Evolutionary conservation across 1,139 yeast species (phyloP), one percentile per base, ranked within the genome.

Genomic region (Citeromyces siamensis): DNA sequence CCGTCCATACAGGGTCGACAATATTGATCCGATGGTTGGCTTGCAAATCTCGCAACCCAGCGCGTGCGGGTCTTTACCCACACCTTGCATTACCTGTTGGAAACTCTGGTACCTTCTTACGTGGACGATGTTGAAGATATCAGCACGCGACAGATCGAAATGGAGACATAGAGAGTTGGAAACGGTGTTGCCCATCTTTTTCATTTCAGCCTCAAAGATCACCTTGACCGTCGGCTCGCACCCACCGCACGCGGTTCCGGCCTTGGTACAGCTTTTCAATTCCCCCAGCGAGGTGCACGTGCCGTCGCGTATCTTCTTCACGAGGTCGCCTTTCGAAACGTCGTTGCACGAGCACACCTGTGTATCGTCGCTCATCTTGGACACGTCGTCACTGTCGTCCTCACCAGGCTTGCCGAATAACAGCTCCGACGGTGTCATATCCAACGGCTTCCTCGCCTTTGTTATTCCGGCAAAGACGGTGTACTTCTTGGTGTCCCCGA

Each of bases 161-260:
- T 56, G 60, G 17, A 46, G 43, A 40, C 60, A 56, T 20, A 56
- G 38, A 10, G 55, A 42, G 38, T 47, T 52, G 23, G 58, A 50
- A 2, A 56, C 46, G 26, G 50, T 47, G 34, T 52, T 46, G 8
- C 60, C 60, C 45, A 53, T 43, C 23, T 51, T 48, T 40, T 52
- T 52, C 59, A 56, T 51, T 38, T 55, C 59, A 2, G 52, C 41
- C 20, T 51, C 53, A 40, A 55, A 55, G 6, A 56, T 52, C 21
- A 53, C 50, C 42, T 55, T 55, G 40, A 56, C 52, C 2, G 58
- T 53, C 4, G 58, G 56, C 26, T 53, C 55, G 42, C 60, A 56
- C 6, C 60, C 60, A 36, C 60, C 60, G 36, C 60, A 56, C 2
- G 60, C 56, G 16, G 60, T 54, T 17, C 54, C 60, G 5, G 60